Evolutionary conservation across 139 green algal species (phyloP).

Genomic region (Astrephomene gubernaculifera): DNA sequence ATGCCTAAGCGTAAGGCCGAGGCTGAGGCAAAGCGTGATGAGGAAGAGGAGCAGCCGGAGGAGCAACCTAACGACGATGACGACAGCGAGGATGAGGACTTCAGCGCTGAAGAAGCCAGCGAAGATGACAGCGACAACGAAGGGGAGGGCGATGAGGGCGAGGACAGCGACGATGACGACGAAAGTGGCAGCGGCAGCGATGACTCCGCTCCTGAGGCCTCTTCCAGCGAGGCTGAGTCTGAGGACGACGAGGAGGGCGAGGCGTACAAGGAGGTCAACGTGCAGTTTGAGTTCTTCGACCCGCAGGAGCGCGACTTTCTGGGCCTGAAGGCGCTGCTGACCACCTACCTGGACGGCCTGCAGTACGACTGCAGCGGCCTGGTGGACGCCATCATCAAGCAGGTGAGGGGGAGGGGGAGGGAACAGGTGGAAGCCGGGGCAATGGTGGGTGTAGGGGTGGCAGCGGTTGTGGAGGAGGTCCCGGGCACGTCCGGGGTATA

Average conservation of each 20-base stretch:
- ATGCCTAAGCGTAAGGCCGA: slow-evolving; percentile 42
- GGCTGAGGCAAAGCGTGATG: slow-evolving; percentile 11
- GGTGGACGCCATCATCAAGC: slow-evolving; percentile 80
- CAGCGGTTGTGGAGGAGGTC: not conserved
- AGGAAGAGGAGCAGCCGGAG: not conserved
- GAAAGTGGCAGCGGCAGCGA: not conserved
- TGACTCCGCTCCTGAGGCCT: slow-evolving; percentile 3
- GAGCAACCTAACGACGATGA: not conserved
- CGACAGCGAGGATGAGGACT: slow-evolving; percentile 34
- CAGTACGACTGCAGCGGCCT: slow-evolving; percentile 78
- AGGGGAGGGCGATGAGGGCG: slow-evolving; percentile 17
- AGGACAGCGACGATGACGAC: slow-evolving; percentile 8
- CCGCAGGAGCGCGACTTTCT: slow-evolving; percentile 89
- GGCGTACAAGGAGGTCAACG: slow-evolving; percentile 71
- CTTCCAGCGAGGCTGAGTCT: slow-evolving; percentile 11
- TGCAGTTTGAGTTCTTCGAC: slow-evolving; percentile 93
- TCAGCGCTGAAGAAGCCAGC: slow-evolving; percentile 2
- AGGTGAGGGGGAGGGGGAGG: slow-evolving; percentile 52
- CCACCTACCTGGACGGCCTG: slow-evolving; percentile 82
- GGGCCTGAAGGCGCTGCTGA: slow-evolving; percentile 85
- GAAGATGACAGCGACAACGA: slow-evolving; percentile 28
- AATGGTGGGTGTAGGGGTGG: not conserved
- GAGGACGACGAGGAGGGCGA: slow-evolving; percentile 57
- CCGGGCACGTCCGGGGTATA: no score
- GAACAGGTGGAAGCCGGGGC: not conserved